Evolutionary conservation across 306 rosid genomes (phyloP).

Genomic region (Prinsepia uniflora): DNA sequence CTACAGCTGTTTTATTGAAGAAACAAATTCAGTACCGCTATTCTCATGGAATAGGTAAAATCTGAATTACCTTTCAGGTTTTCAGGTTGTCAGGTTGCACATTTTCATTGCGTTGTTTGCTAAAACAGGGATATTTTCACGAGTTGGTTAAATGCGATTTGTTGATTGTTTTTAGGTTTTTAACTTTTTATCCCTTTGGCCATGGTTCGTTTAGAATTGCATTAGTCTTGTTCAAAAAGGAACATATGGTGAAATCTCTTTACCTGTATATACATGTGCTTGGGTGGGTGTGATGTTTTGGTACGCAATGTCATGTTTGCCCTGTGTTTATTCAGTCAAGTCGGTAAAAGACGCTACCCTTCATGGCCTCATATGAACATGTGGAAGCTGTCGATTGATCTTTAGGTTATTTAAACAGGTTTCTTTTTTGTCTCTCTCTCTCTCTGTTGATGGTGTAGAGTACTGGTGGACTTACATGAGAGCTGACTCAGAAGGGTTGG

Average conservation of each 20-base stretch:
- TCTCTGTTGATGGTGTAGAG: slow-evolving; percentile 45
- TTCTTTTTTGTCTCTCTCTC: not conserved
- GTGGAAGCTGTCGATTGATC: not conserved
- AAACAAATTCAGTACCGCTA: slow-evolving; percentile 58
- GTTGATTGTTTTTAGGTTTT: not conserved
- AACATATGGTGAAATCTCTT: no score
- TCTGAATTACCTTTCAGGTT: not conserved
- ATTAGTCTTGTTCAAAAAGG: no score
- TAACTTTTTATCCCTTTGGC: not conserved
- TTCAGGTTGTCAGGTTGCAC: not conserved
- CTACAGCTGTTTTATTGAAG: slow-evolving; percentile 47
- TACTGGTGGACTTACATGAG: slow-evolving; percentile 92
- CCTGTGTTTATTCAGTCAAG: not conserved
- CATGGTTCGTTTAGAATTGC: not conserved
- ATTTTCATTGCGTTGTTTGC: not conserved
- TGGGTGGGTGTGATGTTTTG: no score
- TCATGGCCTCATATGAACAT: not conserved
- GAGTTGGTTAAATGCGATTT: not conserved
- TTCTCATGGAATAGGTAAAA: slow-evolving; percentile 80
- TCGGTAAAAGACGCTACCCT: not conserved
- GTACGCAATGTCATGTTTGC: no score
- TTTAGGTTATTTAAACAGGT: not conserved
- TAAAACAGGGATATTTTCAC: not conserved
- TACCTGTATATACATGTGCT: no score
- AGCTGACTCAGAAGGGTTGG: slow-evolving; percentile 80